phyloP scores from a whole-genome alignment of 2,329 filamentous ascomycete genomes.

The Beauveria sp. region DNA sequence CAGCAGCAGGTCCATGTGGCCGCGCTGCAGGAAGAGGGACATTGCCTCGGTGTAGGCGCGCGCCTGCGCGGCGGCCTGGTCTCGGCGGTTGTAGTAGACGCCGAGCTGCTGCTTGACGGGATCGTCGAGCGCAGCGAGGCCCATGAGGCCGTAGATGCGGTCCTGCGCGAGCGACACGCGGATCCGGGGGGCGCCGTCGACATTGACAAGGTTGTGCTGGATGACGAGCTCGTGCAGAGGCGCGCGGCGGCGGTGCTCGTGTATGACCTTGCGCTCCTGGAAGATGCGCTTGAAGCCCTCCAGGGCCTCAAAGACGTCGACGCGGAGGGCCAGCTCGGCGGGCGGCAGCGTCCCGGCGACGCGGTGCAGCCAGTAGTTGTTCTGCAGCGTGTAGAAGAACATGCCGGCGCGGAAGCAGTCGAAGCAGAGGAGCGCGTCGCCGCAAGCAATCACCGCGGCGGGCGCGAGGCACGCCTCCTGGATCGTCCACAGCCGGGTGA shows the following conservation, averaged over 20 bases:
- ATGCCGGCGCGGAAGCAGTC: slow-evolving; percentile 19
- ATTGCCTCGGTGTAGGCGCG: slow-evolving; percentile 17
- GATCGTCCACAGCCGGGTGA: slow-evolving; percentile 27
- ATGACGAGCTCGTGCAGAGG: slow-evolving; percentile 21
- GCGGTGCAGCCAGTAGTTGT: slow-evolving; percentile 20
- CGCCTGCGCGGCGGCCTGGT: slow-evolving; percentile 8
- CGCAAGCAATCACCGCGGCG: slow-evolving; percentile 20
- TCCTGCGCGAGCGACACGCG: slow-evolving; percentile 22
- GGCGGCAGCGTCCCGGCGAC: slow-evolving; percentile 9
- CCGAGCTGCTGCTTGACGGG: slow-evolving; percentile 9
- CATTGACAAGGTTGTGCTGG: slow-evolving; percentile 23
- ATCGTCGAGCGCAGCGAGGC: slow-evolving; percentile 20
- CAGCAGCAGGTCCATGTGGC: slow-evolving; percentile 20
- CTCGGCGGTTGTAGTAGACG: slow-evolving; percentile 13
- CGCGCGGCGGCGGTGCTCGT: slow-evolving; percentile 13
- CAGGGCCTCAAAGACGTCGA: slow-evolving; percentile 17
- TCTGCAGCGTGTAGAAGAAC: slow-evolving; percentile 25
- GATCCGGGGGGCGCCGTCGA: slow-evolving; percentile 13
- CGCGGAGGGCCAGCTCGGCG: slow-evolving; percentile 14
- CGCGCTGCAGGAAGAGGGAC: slow-evolving; percentile 17
- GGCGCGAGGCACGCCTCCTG: slow-evolving; percentile 25
- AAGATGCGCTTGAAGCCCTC: slow-evolving; percentile 19
- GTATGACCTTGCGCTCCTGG: slow-evolving; percentile 24
- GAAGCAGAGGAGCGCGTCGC: slow-evolving; percentile 18
- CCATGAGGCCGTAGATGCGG: slow-evolving; percentile 25